A percentile compares a stretch with the other conserved stretches of the same genome.
Conservation (phyloP, 805 yeast genomes). For the Naumovozyma castellii region DNA sequence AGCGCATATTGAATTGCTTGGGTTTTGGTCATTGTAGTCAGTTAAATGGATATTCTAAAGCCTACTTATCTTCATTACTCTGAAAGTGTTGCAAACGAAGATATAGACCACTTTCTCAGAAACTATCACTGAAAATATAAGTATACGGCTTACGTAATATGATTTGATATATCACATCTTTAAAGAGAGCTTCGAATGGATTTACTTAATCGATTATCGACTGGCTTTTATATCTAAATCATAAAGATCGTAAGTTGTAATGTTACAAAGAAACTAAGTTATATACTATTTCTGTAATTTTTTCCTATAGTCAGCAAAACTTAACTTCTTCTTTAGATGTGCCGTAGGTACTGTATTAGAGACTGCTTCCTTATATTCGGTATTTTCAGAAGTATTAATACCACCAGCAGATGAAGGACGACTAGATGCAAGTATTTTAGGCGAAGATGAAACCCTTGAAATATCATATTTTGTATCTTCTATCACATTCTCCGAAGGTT, state of each 20-base stretch:
- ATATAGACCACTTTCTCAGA: too few species aligned
- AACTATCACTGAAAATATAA: too few species aligned
- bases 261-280: not conserved
- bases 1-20: slow-evolving; percentile 25
- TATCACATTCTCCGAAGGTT: too few species aligned
- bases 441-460: not conserved
- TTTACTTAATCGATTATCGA: too few species aligned
- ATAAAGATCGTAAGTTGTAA: not conserved
- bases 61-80: too few species aligned
- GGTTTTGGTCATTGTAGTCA: slow-evolving; percentile 17
- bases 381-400: not conserved
- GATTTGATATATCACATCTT: too few species aligned
- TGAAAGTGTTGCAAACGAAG: too few species aligned
- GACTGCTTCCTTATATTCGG: not conserved
- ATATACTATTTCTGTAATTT: slow-evolving; percentile 11
- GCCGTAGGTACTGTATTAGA: slow-evolving; percentile 5
- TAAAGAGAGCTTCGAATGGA: too few species aligned
- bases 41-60: not conserved
- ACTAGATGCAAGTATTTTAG: not conserved
- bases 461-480: too few species aligned
- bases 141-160: too few species aligned
- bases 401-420: not conserved
- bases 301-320: slow-evolving; percentile 32
- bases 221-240: too few species aligned
- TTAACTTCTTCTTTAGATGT: slow-evolving; percentile 24